Evolutionary conservation across 176 grass and related monocot species (phyloP), one percentile per base, ranked within the genome.

Genomic region (Thinopyrum elongatum): DNA sequence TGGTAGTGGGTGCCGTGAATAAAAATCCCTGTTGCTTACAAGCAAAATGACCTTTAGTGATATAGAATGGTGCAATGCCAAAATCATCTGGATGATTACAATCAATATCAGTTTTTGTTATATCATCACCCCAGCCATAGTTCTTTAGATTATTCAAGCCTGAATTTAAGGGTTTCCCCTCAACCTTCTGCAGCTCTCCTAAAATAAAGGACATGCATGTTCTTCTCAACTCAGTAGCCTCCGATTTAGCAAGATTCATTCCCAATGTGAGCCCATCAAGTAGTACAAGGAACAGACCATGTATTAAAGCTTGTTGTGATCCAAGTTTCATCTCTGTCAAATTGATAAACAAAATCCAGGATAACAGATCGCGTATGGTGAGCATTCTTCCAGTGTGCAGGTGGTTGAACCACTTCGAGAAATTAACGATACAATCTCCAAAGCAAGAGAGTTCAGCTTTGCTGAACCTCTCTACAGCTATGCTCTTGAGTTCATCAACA

Each of bases 401-500:
- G 79, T 93, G 91, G 44, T 98, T 98, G 88, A 98, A 98, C 95
- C 95, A 95, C 84, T 92, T 92, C 91, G 88, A 98, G 87, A 98
- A 98, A 49, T 85, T 94, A 76, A 98, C 85, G 12, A 98, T 90
- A 86, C 88, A 92, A 90, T 92, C 84, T 75, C 87, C 91, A 81
- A 90, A 90, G 82, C 41, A 84, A 59, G 64, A 95, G 33, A 92
- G 53, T 12, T 90, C 85, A 3, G 87, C 74, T 70, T 88, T 88
- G 55, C 60, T 83, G 64, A 98, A 94, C 91, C 79, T 94, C 27
- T 92, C 88, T 76, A 81, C 61, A 83, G 95, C 83, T 84, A 98
- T 94, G 67, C 80, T 89, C 63, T 89, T 85, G 33, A 98, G 91
- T 87, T 95, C 95, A 89, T 88, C 80, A 81, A 90, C 70, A 83